Percentiles rank a stretch among this genome's conserved stretches.
Evolutionary conservation across 495 filamentous ascomycete species (phyloP).

Genomic region (Penicillium coffeae): DNA sequence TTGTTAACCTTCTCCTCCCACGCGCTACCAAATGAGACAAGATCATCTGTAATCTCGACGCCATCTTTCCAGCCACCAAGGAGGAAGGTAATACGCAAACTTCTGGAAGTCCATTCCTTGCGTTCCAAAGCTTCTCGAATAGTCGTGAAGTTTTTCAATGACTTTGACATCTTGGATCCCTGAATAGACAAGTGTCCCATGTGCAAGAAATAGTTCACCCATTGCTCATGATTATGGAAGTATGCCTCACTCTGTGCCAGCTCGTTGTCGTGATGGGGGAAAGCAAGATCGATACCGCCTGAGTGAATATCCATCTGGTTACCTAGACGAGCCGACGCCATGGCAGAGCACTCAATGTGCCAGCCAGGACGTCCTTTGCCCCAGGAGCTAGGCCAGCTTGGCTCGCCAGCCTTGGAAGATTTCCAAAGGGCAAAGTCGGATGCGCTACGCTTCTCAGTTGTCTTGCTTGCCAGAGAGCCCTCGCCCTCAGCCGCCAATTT

Average conservation of each 20-base stretch:
- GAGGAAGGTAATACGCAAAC: conserved; percentile 81
- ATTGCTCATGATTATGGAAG: conserved; percentile 59
- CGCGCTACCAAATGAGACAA: conserved; percentile 63
- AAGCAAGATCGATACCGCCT: conserved; percentile 87
- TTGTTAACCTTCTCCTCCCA: conserved; percentile 87
- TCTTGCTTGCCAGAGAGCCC: conserved; percentile 70
- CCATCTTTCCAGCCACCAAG: conserved; percentile 86
- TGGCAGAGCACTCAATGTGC: conserved; percentile 98
- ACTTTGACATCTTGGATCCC: conserved; percentile 94
- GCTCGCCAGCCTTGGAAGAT: conserved; percentile 85
- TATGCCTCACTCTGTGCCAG: conserved; percentile 92
- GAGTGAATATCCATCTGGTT: conserved; percentile 86
- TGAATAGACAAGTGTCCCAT: conserved; percentile 91
- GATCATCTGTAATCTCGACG: conserved; percentile 82
- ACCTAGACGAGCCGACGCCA: conserved; percentile 85
- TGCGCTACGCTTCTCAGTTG: conserved; percentile 61
- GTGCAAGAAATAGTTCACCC: conserved; percentile 96
- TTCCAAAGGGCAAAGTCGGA: conserved; percentile 97
- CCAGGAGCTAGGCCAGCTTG: conserved; percentile 84
- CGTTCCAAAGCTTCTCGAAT: conserved; percentile 75
- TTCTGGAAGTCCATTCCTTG: conserved; percentile 76
- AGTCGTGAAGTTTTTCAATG: conserved; percentile 94
- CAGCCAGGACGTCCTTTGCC: conserved; percentile 85
- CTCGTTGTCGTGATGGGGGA: conserved; percentile 97
- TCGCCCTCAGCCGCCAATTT: conserved; percentile 85